Evolutionary conservation across 1,139 yeast species (phyloP).

Genomic region (Protomyces gravidus): DNA sequence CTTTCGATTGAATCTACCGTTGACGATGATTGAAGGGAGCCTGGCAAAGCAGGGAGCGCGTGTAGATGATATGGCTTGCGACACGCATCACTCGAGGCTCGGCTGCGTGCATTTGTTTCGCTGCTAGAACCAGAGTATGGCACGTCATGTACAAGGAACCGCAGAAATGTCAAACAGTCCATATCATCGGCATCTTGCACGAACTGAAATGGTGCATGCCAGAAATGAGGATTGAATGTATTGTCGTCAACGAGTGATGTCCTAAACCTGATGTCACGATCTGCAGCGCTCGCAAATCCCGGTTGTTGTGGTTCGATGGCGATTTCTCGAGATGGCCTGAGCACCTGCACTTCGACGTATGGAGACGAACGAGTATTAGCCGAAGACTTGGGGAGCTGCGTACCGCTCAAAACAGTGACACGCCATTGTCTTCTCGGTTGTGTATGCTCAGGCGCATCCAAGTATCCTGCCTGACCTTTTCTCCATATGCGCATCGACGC

Average conservation of each 20-base stretch:
- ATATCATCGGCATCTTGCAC: conserved; percentile 7
- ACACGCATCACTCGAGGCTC: conserved; percentile 30
- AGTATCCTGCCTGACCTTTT: background rate
- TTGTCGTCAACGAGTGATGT: conserved; percentile 52
- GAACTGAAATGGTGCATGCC: conserved; percentile 41
- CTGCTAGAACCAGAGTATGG: background rate
- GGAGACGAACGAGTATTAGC: conserved; percentile 52
- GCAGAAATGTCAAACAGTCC: conserved; percentile 18
- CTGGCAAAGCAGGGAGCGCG: conserved; percentile 48
- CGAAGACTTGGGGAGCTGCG: conserved; percentile 58
- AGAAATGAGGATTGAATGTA: conserved; percentile 88
- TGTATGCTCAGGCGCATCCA: conserved; percentile 35
- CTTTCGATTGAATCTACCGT: background rate
- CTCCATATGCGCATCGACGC: conserved; percentile 34
- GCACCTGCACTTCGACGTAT: conserved; percentile 54
- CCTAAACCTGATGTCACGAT: conserved; percentile 17
- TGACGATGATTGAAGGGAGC: conserved; percentile 36
- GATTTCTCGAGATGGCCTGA: conserved; percentile 41
- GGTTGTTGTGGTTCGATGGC: background rate
- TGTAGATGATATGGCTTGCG: conserved; percentile 50
- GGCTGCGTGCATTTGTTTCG: background rate
- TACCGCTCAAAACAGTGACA: conserved; percentile 69
- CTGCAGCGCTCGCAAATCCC: background rate
- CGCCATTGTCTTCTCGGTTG: conserved; percentile 5
- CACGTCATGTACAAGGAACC: conserved; percentile 5